A percentile compares a stretch with the other conserved stretches of the same genome.
phyloP scores from a whole-genome alignment of 306 rosid genomes.

The Canavalia ensiformis region DNA sequence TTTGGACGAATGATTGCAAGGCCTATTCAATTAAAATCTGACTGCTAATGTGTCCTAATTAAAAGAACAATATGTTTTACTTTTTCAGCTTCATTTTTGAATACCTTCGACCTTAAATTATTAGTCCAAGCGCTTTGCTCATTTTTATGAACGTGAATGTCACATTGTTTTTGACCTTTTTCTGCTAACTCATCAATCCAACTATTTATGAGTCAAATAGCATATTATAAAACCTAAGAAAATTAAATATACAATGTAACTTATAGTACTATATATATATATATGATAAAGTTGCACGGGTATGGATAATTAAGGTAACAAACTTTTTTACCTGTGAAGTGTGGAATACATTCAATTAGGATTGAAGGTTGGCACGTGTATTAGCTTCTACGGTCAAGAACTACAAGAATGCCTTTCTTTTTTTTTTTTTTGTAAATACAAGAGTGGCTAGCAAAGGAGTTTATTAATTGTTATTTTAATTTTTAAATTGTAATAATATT shows the following conservation, averaged over 20 bases:
- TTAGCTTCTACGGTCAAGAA: not conserved
- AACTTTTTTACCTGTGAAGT: too few species aligned
- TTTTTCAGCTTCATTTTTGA: not conserved
- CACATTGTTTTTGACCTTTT: conserved; percentile 10
- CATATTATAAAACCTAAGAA: not conserved
- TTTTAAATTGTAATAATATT: too few species aligned
- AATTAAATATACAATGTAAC: too few species aligned
- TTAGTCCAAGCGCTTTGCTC: conserved; percentile 8
- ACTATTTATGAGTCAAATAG: conserved; percentile 19
- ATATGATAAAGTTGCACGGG: too few species aligned
- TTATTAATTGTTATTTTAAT: too few species aligned
- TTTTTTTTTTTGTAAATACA: too few species aligned
- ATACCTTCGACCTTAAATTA: conserved; percentile 7
- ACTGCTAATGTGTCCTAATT: not conserved
- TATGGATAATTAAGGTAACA: too few species aligned
- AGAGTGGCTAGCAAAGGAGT: too few species aligned
- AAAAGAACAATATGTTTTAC: not conserved
- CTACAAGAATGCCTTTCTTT: not conserved
- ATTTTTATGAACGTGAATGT: not conserved
- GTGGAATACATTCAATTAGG: too few species aligned
- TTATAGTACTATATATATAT: too few species aligned
- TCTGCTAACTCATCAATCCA: conserved; percentile 13
- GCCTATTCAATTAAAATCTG: not conserved
- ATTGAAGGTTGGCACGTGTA: too few species aligned
- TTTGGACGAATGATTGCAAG: not conserved